phyloP scores from a whole-genome alignment of 495 filamentous ascomycete genomes.

The Penicillium tannophilum region DNA sequence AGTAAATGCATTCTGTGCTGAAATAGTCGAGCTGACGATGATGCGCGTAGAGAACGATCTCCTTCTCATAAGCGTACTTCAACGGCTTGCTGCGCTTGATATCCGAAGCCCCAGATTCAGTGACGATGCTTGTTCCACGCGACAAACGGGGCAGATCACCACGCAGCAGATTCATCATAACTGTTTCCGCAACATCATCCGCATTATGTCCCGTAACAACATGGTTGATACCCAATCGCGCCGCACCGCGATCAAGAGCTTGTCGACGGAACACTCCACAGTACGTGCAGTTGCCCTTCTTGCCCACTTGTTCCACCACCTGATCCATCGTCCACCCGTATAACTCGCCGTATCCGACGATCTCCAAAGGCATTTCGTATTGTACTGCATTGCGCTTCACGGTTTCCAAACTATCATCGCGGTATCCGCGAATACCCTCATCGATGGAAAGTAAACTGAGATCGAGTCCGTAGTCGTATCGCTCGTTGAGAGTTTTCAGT shows the following conservation, averaged over 20 bases:
- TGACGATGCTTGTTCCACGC: conserved; percentile 90
- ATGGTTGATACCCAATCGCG: conserved; percentile 83
- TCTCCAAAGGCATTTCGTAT: conserved; percentile 86
- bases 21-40: conserved; percentile 98
- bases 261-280: conserved; percentile 96
- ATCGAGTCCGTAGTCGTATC: conserved; percentile 83
- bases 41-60: conserved; percentile 96
- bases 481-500: conserved; percentile 90
- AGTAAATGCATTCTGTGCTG: conserved; percentile 97
- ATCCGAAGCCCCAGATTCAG: conserved; percentile 68
- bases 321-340: conserved; percentile 99
- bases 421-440: conserved; percentile 95
- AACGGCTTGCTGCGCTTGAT: conserved; percentile 93
- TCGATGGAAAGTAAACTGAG: conserved; percentile 89
- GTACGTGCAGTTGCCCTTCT: conserved; percentile 99
- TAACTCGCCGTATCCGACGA: conserved; percentile 89
- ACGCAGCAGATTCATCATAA: conserved; percentile 93
- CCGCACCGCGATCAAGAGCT: conserved; percentile 90
- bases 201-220: conserved; percentile 98
- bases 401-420: conserved; percentile 92
- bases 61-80: conserved; percentile 98
- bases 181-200: conserved; percentile 97
- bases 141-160: conserved; percentile 88
- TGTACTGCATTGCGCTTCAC: conserved; percentile 91
- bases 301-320: conserved; percentile 91